These are phyloP conservation scores for Cryptosporidium meleagridis DNA, from an alignment of 169 alveolate species.

Conservation along the genomic window DNA sequence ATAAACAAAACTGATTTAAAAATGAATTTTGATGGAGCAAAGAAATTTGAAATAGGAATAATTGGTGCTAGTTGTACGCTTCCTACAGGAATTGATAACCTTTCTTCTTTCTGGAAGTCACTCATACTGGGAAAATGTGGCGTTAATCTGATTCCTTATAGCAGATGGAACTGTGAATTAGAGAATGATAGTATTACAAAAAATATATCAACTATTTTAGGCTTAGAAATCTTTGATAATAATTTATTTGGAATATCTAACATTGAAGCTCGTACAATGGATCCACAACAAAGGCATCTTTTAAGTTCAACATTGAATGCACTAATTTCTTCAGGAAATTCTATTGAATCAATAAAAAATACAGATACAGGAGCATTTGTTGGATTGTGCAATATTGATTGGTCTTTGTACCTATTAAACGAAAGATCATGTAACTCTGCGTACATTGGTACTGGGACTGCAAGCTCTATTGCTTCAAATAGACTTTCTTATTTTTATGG, in stretches of 20 bases:
- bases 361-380: conserved; percentile 77
- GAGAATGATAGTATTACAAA: conserved; percentile 30
- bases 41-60: conserved; percentile 1
- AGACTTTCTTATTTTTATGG: conserved; percentile 57
- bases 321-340: conserved; percentile 15
- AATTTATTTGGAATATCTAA: conserved; percentile 74
- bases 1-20: not conserved
- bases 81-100: conserved; percentile 41
- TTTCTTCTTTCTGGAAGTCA: conserved; percentile 56
- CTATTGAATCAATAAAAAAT: conserved; percentile 61
- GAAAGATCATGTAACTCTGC: conserved; percentile 23
- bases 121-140: conserved; percentile 44
- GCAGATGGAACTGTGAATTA: conserved; percentile 62
- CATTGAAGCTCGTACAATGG: conserved; percentile 57
- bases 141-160: conserved; percentile 50
- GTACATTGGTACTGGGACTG: conserved; percentile 66
- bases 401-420: conserved; percentile 65
- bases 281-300: conserved; percentile 68
- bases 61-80: conserved; percentile 61
- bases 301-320: conserved; percentile 30
- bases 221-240: conserved; percentile 76
- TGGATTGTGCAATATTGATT: conserved; percentile 80
- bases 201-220: conserved; percentile 30
- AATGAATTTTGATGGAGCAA: conserved; percentile 9
- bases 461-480: conserved; percentile 53